Percentiles rank a stretch among this genome's conserved stretches.
Conservation (phyloP, 2,329 filamentous ascomycete species). For the Arthrobotrys sinensis region DNA sequence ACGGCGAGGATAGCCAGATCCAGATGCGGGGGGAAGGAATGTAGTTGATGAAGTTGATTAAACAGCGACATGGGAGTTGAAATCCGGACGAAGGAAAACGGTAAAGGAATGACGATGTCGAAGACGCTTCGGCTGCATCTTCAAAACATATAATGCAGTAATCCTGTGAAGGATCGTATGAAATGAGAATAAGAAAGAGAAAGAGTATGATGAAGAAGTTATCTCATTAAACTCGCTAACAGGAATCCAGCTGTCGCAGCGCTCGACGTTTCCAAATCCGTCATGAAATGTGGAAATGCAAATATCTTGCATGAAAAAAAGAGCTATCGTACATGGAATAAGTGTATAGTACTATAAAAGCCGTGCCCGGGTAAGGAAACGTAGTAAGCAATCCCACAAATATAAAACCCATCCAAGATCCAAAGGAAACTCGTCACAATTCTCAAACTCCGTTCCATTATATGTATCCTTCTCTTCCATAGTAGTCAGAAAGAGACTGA, state of each 20-base stretch:
- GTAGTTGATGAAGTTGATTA: constrained; percentile 5
- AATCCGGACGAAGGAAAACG: constrained; percentile 27
- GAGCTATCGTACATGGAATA: constrained; percentile 33
- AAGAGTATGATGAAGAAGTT: constrained; percentile 1
- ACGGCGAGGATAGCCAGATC: constrained; percentile 13
- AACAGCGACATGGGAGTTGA: background rate
- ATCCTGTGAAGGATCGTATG: constrained; percentile 4
- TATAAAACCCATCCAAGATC: constrained; percentile 20
- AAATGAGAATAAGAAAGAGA: background rate
- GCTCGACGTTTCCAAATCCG: constrained; percentile 29
- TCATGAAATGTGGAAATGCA: constrained; percentile 18
- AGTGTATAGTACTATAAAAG: constrained; percentile 2
- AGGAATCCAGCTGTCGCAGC: constrained; percentile 30
- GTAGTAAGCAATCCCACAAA: constrained; percentile 12
- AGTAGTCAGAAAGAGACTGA: background rate
- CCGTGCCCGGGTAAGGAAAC: constrained; percentile 16
- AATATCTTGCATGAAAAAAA: constrained; percentile 21
- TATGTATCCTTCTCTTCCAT: background rate
- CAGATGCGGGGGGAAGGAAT: constrained; percentile 16
- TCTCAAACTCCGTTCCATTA: constrained; percentile 15
- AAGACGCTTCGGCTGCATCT: constrained; percentile 11
- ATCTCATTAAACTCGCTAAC: constrained; percentile 28
- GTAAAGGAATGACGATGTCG: constrained; percentile 1
- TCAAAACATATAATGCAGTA: background rate
- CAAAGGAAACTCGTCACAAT: constrained; percentile 56